phyloP scores from a whole-genome alignment of 2,329 filamentous ascomycete genomes.

The Gaeumannomyces tritici region DNA sequence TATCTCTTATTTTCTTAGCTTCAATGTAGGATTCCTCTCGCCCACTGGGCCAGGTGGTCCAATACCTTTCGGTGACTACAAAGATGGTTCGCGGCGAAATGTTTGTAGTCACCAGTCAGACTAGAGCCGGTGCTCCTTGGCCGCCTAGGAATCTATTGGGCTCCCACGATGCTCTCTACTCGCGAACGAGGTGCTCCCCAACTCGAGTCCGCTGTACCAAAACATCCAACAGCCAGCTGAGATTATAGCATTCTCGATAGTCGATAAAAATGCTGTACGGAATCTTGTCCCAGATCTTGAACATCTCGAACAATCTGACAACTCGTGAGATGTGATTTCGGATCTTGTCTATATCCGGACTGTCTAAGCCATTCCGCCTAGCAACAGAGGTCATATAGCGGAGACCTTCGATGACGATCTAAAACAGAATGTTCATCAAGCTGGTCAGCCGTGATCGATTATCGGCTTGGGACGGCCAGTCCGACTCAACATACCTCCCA shows the following conservation, averaged over 20 bases:
- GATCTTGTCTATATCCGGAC: neutral
- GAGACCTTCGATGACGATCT: neutral
- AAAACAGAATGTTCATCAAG: neutral
- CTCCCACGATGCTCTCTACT: too few species aligned
- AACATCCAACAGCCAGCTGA: neutral
- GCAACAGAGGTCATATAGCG: neutral
- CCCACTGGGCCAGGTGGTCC: too few species aligned
- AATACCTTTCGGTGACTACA: too few species aligned
- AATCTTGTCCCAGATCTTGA: neutral
- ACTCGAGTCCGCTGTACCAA: neutral
- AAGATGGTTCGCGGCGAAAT: too few species aligned
- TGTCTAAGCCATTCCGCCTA: neutral
- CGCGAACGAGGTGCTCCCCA: neutral
- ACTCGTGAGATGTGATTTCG: neutral
- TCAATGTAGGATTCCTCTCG: neutral
- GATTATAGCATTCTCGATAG: neutral
- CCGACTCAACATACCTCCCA: conserved; percentile 15
- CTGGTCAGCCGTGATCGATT: neutral
- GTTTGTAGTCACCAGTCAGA: too few species aligned
- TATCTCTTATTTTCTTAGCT: neutral
- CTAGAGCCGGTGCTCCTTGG: too few species aligned
- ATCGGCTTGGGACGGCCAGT: neutral
- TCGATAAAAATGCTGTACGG: neutral
- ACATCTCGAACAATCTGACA: neutral
- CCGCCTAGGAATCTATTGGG: too few species aligned